Evolutionary conservation across 371 early-diverging fungal species (phyloP), one percentile per base, ranked within the genome.

Genomic region (Mucor saturninus): DNA sequence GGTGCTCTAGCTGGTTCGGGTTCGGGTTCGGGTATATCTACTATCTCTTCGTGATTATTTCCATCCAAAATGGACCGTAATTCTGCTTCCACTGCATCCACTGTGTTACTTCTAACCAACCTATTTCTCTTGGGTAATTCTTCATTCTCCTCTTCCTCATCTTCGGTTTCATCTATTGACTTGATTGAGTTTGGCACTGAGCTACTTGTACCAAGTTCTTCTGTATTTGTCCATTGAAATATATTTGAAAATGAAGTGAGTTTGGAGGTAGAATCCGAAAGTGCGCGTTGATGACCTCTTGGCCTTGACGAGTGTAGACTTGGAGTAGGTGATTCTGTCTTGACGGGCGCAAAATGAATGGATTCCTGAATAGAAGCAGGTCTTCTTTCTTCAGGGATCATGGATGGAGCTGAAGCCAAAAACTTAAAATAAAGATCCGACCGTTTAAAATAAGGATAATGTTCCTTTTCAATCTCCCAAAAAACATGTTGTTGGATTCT

Each of bases 381-480:
- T 15, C 64, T 63, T 11, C 28, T 51, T 35, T 56, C 57, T 26
- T 59, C 39, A 14, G 69, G 46, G 10, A 48, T 49, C 26, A 49
- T 26, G 8, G 49, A 37, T 11, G 83, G 81, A 9, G 81, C 80
- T 15, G 83, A 80, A 3, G 78, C 74, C 21, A 89, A 69, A 42
- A 89, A 86, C 46, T 88, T 82, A 69, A 86, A 84, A 62, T 90
- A 92, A 2, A 91, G 69, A 51, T 87, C 85, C 38, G 85, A 89
- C 15, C 80, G 71, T 62, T 84, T 73, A 62, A 93, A 92, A 46
- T 77, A 71, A 2, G 86, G 86, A 61, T 83, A 90, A 49, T 89
- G 85, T 5, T 81, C 77, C 37, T 65, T 70, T 57, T 88, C 82
- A 76, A 93, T 86, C 57, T 86, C 81, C 55, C 75, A 64, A 67